Evolutionary conservation across 805 yeast genomes (phyloP).

Genomic region (Cyberlindnera meyerae): DNA sequence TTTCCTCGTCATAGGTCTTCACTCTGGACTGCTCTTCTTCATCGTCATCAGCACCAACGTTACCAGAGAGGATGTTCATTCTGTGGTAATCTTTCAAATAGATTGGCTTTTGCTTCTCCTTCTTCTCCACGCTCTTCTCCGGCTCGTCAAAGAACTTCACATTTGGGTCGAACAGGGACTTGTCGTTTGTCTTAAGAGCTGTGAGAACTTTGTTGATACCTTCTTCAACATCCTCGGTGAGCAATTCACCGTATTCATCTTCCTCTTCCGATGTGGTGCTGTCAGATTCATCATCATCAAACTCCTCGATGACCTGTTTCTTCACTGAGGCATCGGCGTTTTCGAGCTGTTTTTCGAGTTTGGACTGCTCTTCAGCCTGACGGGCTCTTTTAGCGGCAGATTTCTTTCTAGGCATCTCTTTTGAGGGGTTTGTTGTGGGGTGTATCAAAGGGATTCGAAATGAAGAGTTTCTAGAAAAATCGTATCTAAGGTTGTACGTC

Average conservation of each 20-base stretch:
- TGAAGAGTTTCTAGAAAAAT: no score
- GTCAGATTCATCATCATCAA: slow-evolving; percentile 36
- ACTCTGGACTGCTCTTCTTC: slow-evolving; percentile 40
- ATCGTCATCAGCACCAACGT: slow-evolving; percentile 44
- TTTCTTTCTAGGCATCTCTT: slow-evolving; percentile 77
- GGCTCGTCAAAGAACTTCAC: slow-evolving; percentile 71
- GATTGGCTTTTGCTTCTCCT: slow-evolving; percentile 59
- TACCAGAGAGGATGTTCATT: slow-evolving; percentile 69
- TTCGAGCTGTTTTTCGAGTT: slow-evolving; percentile 22
- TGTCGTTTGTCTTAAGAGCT: slow-evolving; percentile 67
- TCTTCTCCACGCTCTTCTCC: slow-evolving; percentile 32
- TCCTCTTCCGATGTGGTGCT: slow-evolving; percentile 48
- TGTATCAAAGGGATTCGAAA: no score
- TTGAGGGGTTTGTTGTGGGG: no score
- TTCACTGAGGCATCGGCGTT: slow-evolving; percentile 18
- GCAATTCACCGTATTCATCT: slow-evolving; percentile 85
- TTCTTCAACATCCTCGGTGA: slow-evolving; percentile 79
- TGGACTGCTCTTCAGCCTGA: slow-evolving; percentile 33
- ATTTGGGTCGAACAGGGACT: slow-evolving; percentile 58
- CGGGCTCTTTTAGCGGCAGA: slow-evolving; percentile 72
- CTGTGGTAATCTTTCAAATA: slow-evolving; percentile 92
- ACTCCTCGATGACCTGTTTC: slow-evolving; percentile 29
- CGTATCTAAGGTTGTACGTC: no score
- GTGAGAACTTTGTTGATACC: slow-evolving; percentile 69
- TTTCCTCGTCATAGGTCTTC: slow-evolving; percentile 70